Conservation (phyloP, 1,284 basidiomycete genomes). For the Sporisorium exsertum region DNA sequence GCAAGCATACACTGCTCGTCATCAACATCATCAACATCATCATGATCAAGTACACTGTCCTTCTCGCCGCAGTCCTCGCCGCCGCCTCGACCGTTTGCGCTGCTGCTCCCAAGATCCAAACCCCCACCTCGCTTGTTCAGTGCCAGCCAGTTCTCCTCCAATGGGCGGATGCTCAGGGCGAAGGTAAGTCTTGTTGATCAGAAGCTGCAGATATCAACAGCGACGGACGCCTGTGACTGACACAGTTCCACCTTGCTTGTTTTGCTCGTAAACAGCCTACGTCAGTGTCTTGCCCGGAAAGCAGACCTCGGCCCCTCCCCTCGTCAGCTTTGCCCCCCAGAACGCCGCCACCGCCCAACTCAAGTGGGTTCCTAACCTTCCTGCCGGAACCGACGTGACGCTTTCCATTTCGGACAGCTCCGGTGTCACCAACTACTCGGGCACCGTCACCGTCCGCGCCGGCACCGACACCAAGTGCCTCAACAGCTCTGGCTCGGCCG, state of each 20-base stretch:
- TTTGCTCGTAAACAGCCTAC: conserved; percentile 20
- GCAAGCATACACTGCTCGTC: conserved; percentile 6
- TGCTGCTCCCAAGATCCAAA: conserved; percentile 44
- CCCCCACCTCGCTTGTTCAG: conserved; percentile 48
- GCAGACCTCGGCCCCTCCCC: conserved; percentile 38
- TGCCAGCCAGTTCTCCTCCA: conserved; percentile 52
- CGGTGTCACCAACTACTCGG: conserved; percentile 35
- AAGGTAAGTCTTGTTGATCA: conserved; percentile 23
- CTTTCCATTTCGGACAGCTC: conserved; percentile 39
- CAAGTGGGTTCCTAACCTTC: conserved; percentile 41
- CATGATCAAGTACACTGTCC: conserved; percentile 41
- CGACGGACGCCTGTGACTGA: conserved; percentile 3
- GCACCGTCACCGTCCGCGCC: conserved; percentile 23
- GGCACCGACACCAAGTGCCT: conserved; percentile 39
- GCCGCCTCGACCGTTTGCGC: conserved; percentile 26
- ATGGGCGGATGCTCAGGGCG: conserved; percentile 46
- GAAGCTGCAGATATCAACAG: neutral
- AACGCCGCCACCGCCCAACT: conserved; percentile 22
- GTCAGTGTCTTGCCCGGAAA: conserved; percentile 33
- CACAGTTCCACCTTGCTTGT: neutral
- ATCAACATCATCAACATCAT: neutral
- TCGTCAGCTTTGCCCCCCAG: conserved; percentile 36
- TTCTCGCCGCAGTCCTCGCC: conserved; percentile 33
- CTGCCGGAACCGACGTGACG: conserved; percentile 31
- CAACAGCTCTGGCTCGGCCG: conserved; percentile 14